Conservation (phyloP, 139 green algal genomes). For the Axilococcus clingmanii region DNA sequence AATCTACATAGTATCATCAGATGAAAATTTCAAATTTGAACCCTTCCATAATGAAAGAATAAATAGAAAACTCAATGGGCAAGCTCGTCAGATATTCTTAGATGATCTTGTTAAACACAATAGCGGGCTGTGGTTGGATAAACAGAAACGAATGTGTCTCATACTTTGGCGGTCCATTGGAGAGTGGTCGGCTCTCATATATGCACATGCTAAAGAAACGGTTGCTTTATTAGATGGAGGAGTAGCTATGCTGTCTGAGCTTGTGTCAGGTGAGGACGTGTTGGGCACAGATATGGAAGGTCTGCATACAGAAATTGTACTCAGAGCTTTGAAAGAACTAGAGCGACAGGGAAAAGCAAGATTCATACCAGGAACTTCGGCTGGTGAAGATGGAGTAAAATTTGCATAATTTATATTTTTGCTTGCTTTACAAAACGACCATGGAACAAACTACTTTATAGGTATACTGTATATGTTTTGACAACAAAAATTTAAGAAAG, state of each 20-base stretch:
- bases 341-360: conserved; percentile 51
- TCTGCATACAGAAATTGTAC: conserved; percentile 46
- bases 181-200: conserved; percentile 46
- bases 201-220: conserved; percentile 27
- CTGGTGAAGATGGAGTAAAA: conserved; percentile 64
- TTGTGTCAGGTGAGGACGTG: conserved; percentile 34
- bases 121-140: conserved; percentile 44
- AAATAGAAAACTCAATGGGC: conserved; percentile 20
- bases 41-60: not conserved
- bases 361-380: conserved; percentile 13
- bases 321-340: conserved; percentile 37
- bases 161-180: conserved; percentile 42
- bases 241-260: conserved; percentile 46
- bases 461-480: too few relatives aligned
- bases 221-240: conserved; percentile 44
- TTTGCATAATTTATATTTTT: conserved; percentile 38
- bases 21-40: conserved; percentile 8
- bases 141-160: conserved; percentile 25
- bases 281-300: conserved; percentile 51
- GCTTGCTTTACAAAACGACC: too few relatives aligned
- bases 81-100: conserved; percentile 37
- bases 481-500: too few relatives aligned
- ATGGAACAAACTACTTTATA: too few relatives aligned
- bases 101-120: conserved; percentile 38
- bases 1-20: conserved; percentile 37